Percentiles rank a stretch among this genome's conserved stretches.
Evolutionary conservation across 2,329 filamentous ascomycete species (phyloP).

Genomic region (Cercospora sesami): DNA sequence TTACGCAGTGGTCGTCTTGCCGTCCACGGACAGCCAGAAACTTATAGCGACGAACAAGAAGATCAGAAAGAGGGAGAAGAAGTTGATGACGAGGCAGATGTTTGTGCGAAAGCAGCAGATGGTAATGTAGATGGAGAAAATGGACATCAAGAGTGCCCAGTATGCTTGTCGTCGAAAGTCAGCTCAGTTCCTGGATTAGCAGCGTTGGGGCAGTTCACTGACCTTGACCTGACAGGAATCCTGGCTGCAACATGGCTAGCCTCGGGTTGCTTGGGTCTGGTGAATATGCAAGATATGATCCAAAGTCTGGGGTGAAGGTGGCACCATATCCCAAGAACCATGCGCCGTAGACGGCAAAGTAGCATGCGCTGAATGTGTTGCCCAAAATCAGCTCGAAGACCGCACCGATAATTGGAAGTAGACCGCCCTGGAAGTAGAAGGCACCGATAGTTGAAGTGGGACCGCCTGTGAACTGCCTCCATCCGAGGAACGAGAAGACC

Average conservation of each 20-base stretch:
- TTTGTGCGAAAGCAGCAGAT: not conserved
- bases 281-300: not conserved
- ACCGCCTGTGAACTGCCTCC: not conserved
- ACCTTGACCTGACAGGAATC: not conserved
- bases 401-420: not conserved
- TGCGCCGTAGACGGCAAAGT: not conserved
- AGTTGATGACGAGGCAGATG: not conserved
- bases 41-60: not conserved
- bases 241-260: not conserved
- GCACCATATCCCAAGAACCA: not conserved
- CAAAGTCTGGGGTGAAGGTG: not conserved
- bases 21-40: not conserved
- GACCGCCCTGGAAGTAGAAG: not conserved
- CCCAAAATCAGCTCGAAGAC: not conserved
- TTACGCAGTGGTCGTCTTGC: not conserved
- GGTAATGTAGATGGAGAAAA: not conserved
- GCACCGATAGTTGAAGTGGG: not conserved
- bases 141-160: not conserved
- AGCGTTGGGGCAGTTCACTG: not conserved
- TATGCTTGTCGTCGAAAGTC: not conserved
- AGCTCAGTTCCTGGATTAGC: not conserved
- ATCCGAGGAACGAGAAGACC: not conserved
- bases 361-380: not conserved
- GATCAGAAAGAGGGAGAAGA: not conserved
- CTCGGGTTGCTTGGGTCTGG: not conserved